phyloP scores from a whole-genome alignment of 768 basidiomycete species.

The Amanita pseudoporphyria region DNA sequence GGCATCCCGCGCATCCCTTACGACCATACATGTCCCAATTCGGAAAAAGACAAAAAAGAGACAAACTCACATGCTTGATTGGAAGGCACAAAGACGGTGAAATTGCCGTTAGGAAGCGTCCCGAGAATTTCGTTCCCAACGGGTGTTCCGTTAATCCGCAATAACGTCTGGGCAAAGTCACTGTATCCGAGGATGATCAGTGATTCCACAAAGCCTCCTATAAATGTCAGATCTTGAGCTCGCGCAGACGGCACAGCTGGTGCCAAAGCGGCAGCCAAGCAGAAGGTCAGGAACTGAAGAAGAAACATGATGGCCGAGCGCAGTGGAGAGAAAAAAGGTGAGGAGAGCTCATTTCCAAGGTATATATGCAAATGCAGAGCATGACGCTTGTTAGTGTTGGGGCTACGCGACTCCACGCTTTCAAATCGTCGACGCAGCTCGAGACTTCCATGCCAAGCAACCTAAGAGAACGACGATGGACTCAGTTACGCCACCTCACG shows the following conservation, averaged over 20 bases:
- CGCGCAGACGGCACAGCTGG: no score
- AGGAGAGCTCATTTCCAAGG: background rate
- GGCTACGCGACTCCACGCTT: no score
- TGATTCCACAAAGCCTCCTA: constrained; percentile 24
- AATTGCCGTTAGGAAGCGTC: constrained; percentile 32
- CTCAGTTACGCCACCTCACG: constrained; percentile 5
- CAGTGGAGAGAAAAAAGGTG: background rate
- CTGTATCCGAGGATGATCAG: constrained; percentile 32
- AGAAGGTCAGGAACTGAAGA: constrained; percentile 6
- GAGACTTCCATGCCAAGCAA: no score
- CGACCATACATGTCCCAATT: background rate
- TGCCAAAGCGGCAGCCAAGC: constrained; percentile 9
- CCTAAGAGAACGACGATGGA: background rate
- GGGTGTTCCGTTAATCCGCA: constrained; percentile 32
- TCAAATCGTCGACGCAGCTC: no score
- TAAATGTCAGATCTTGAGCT: constrained; percentile 11
- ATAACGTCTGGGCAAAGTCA: constrained; percentile 28
- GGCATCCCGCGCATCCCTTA: background rate
- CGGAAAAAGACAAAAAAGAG: background rate
- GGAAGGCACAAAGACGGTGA: constrained; percentile 48
- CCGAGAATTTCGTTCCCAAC: constrained; percentile 34
- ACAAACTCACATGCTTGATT: constrained; percentile 40
- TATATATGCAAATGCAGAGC: no score
- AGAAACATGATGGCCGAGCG: background rate
- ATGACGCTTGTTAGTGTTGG: no score